Evolutionary conservation across 495 filamentous ascomycete species (phyloP).

Genomic region (Apodospora peruviana): DNA sequence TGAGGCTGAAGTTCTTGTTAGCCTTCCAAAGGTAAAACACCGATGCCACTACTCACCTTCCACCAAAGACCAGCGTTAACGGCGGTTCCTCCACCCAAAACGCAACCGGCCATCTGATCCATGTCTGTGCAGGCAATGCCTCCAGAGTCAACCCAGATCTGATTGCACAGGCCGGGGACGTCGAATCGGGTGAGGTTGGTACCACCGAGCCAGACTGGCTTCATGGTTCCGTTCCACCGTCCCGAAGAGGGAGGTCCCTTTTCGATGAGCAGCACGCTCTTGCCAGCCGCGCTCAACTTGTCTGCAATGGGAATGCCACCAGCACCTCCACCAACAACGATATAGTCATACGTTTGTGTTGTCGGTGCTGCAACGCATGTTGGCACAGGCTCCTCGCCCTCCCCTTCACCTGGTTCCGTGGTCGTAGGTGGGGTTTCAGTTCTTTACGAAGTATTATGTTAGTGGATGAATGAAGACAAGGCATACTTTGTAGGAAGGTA

Average conservation of each 20-base stretch:
- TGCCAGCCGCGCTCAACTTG: constrained; percentile 54
- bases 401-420: not conserved
- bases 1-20: constrained; percentile 21
- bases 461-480: not conserved
- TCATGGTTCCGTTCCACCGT: constrained; percentile 51
- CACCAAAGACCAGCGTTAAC: constrained; percentile 61
- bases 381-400: constrained; percentile 4
- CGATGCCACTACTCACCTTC: constrained; percentile 26
- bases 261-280: constrained; percentile 60
- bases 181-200: constrained; percentile 69
- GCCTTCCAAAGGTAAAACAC: not conserved
- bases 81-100: constrained; percentile 68
- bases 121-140: constrained; percentile 63
- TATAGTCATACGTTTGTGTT: constrained; percentile 56
- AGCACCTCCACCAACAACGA: constrained; percentile 59
- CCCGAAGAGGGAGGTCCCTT: constrained; percentile 57
- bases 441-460: not conserved
- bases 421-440: constrained; percentile 11
- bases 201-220: constrained; percentile 56
- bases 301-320: constrained; percentile 61
- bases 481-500: not conserved
- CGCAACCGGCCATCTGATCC: constrained; percentile 67
- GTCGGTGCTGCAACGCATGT: constrained; percentile 36
- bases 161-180: constrained; percentile 67
- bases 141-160: constrained; percentile 56